Evolutionary conservation across 352 stramenopile genomes (phyloP).

Genomic region (Pelagophyceae sp.): DNA sequence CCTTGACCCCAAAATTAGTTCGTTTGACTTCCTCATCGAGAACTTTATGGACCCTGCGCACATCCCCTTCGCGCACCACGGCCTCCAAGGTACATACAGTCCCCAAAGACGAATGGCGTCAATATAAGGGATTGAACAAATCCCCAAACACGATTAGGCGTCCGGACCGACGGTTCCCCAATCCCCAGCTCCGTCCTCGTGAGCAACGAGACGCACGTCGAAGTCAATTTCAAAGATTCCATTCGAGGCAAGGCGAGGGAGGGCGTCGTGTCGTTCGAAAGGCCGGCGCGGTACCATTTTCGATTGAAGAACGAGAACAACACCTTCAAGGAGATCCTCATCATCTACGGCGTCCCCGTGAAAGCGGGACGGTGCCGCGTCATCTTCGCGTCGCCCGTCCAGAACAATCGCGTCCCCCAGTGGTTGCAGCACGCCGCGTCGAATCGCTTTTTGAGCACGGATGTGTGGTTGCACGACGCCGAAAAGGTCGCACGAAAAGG

Average conservation of each 20-base stretch:
- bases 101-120: too few relatives aligned
- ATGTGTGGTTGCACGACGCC: conserved; percentile 46
- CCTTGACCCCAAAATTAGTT: too few relatives aligned
- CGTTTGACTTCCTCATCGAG: conserved; percentile 46
- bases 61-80: conserved; percentile 51
- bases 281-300: conserved; percentile 41
- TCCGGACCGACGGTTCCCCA: conserved; percentile 38
- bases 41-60: conserved; percentile 54
- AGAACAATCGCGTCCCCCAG: conserved; percentile 29
- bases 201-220: conserved; percentile 33
- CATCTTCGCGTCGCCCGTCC: conserved; percentile 22
- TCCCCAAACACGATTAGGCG: too few relatives aligned
- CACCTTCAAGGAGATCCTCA: too few relatives aligned
- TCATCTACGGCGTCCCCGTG: conserved; percentile 32
- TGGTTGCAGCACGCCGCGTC: conserved; percentile 36
- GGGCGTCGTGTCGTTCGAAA: conserved; percentile 37
- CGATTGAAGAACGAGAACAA: conserved; percentile 25
- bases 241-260: conserved; percentile 28
- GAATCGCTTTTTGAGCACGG: conserved; percentile 47
- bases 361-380: conserved; percentile 26
- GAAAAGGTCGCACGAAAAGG: conserved; percentile 30
- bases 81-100: too few relatives aligned
- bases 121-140: too few relatives aligned
- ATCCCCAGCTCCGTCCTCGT: conserved; percentile 42
- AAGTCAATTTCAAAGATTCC: conserved; percentile 34